Conservation (phyloP, 345 rosid species). For the Physaria fendleri region DNA sequence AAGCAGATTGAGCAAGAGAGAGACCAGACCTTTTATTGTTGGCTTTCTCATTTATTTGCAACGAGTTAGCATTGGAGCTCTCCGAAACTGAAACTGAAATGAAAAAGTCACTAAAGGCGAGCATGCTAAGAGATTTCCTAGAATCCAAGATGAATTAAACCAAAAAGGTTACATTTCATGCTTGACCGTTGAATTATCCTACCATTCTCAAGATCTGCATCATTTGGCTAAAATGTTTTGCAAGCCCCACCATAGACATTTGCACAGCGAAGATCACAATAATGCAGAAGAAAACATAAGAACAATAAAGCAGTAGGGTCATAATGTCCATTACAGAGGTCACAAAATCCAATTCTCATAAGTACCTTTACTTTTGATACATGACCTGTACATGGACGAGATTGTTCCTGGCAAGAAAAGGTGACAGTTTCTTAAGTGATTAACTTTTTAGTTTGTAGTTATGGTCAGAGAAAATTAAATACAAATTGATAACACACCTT, state of each 20-base stretch:
- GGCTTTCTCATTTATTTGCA: conserved; percentile 30
- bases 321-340: conserved; percentile 1
- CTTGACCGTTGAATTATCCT: conserved; percentile 34
- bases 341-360: background rate
- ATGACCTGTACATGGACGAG: conserved; percentile 15
- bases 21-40: conserved; percentile 35
- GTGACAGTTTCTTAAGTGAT: background rate
- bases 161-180: conserved; percentile 21
- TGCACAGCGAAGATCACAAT: conserved; percentile 26
- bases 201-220: conserved; percentile 22
- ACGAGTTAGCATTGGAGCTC: conserved; percentile 15
- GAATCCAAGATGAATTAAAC: background rate
- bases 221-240: conserved; percentile 14
- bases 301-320: conserved; percentile 7
- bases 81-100: conserved; percentile 31
- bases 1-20: conserved; percentile 7
- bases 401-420: conserved; percentile 31
- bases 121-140: background rate
- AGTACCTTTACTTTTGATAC: conserved; percentile 33
- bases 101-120: background rate
- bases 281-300: conserved; percentile 15
- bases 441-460: background rate
- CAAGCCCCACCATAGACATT: conserved; percentile 14
- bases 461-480: background rate
- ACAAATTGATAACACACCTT: conserved; percentile 10